Base-by-base conservation (phyloP, 2,329 filamentous ascomycete species). In the Amesomyces nigricolor region DNA sequence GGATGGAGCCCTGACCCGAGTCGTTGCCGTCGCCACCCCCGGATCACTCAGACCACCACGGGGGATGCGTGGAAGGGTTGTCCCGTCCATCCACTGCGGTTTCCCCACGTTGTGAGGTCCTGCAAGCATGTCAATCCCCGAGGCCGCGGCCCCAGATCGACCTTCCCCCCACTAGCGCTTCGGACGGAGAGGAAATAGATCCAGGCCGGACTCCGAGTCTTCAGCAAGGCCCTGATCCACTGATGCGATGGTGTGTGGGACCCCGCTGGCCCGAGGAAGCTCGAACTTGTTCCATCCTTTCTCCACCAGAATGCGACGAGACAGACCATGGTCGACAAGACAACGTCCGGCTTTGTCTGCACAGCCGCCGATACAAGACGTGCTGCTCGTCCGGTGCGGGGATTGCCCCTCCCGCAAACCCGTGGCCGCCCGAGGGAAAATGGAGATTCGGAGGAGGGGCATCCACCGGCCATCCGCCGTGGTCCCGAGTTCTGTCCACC, bases 101-200 rank as follows among this genome's bases (percentile, higher is more conserved):
- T 65, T 64, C 67, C 71, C 72, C 72, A 73, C 71, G 71, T 73
- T 73, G 64, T 67, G n/a, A 22, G 26, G 22, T 29, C 29, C 22
- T 29, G 35, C 62, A 59, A 66, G 62, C 62, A 65, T 55, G 66
- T 61, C 59, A 64, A 63, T 63, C 61, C 62, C 22, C 56, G 60
- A 64, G 53, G 32, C 32, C 32, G 32, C 57, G 40, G 44, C 52
- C 52, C 52, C 56, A 51, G 55, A 52, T 53, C 39, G 40, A 51
- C 35, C 35, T 38, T 35, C 9, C 32, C 7, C 38, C 50, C 50
- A 35, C 50, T 48, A 47, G 47, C 46, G 48, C 44, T 49, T 51
- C 55, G 29, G 54, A 48, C 38, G 39, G 37, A 37, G 30, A 46
- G 30, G 14, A 22, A 49, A 45, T 48, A 52, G 49, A 48, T 45